Evolutionary conservation across 2,329 filamentous ascomycete species (phyloP), one percentile per base, ranked within the genome.

Genomic region (Didymellaceae sp.): DNA sequence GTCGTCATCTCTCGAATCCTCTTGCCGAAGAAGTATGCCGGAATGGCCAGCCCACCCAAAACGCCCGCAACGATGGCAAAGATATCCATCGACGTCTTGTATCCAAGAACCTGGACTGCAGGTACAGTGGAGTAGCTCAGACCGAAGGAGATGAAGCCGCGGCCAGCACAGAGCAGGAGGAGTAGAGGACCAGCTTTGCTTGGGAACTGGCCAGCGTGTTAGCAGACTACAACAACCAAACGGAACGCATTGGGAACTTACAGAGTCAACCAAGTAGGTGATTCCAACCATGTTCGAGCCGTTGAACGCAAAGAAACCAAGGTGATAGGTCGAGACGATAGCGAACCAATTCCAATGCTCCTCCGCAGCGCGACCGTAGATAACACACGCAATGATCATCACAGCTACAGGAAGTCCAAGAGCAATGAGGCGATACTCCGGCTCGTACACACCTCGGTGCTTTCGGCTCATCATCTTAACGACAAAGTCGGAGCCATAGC

Each of bases 121-220:
- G 34, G 34, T 11, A 38, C 34, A 24, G 34, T 38, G 2, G 34
- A 38, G 21, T 38, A 38, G n/a, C 34, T 38, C 13, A 38, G 18
- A 3, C 34, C 34, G 17, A 38, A 38, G 17, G 34, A 38, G n/a
- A 38, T 38, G 17, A 38, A 38, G 10, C 34, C 34, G 24, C 34
- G 10, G 24, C 34, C 34, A 7, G 34, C 34, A 25, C 34, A 38
- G 1, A 38, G 13, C 13, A 38, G 11, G 13, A 38, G 34, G 13
- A 38, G 34, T 6, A 38, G 13, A 38, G 34, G 34, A 25, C 34
- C 34, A 16, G 34, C 34, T 25, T 38, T 38, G 21, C 34, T 38
- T 25, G 34, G 34, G n/a, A 38, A 38, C 34, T 38, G n/a, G 5
- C 2, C 11, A 3, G 5, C 21, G n/a, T 11, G n/a, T 38, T 16